These are phyloP conservation scores for Nissolia schottii DNA, from an alignment of 306 rosid genomes.

Conservation along the genomic window DNA sequence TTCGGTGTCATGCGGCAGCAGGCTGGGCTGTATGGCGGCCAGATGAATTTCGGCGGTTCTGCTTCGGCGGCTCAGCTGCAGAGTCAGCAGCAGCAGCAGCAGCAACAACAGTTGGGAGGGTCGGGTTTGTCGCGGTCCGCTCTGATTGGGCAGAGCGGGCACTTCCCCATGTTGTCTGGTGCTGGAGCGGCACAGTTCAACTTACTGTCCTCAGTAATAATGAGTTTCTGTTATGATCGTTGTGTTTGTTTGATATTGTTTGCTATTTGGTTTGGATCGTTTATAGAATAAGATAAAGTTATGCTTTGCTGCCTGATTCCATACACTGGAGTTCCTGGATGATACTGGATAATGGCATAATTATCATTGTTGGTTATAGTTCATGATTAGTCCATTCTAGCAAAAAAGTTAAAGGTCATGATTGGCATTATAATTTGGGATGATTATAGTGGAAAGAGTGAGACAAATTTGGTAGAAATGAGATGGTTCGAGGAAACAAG, in stretches of 20 bases:
- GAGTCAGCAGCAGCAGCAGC: slow-evolving; percentile 49
- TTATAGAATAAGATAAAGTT: neutral
- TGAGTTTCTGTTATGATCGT: neutral
- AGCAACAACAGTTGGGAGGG: slow-evolving; percentile 41
- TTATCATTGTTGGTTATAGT: neutral
- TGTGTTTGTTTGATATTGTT: neutral
- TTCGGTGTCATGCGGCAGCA: slow-evolving; percentile 64
- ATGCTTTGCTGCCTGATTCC: neutral
- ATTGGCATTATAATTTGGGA: neutral
- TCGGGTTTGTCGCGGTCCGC: slow-evolving; percentile 66
- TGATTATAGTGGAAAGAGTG: neutral
- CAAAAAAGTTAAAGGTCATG: neutral
- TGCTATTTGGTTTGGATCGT: neutral
- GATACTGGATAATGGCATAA: neutral
- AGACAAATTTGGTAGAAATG: neutral
- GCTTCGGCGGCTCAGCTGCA: slow-evolving; percentile 48
- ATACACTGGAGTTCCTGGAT: neutral
- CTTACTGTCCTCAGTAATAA: slow-evolving; percentile 67
- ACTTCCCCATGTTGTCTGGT: slow-evolving; percentile 74
- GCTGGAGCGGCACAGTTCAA: slow-evolving; percentile 64
- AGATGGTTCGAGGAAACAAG: neutral
- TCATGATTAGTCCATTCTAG: neutral
- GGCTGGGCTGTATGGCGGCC: slow-evolving; percentile 51
- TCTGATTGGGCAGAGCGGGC: slow-evolving; percentile 67
- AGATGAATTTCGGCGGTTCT: slow-evolving; percentile 75